Conservation (phyloP, 2,329 filamentous ascomycete species). For the Sporothrix globosa region DNA sequence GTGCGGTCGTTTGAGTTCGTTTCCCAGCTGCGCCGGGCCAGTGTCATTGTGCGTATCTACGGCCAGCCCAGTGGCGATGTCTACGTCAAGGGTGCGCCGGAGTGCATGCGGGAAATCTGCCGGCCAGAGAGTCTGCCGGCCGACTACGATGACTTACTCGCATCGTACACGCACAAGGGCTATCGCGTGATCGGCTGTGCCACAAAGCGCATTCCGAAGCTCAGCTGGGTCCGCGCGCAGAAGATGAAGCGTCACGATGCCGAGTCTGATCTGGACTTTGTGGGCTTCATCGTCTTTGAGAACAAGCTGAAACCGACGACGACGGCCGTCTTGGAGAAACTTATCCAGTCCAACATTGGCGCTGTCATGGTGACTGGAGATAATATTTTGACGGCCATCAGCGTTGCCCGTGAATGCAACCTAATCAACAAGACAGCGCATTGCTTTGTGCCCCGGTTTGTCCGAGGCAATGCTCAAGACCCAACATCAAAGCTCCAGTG, state of each 20-base stretch:
- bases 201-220: conserved; percentile 80
- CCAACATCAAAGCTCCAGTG: conserved; percentile 75
- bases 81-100: conserved; percentile 94
- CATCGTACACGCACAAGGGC: conserved; percentile 91
- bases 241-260: conserved; percentile 88
- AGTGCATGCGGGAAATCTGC: conserved; percentile 95
- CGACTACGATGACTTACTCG: conserved; percentile 87
- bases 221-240: conserved; percentile 92
- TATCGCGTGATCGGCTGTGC: conserved; percentile 97
- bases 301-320: conserved; percentile 96
- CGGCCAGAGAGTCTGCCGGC: conserved; percentile 77
- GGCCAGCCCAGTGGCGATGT: conserved; percentile 81
- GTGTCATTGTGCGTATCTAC: conserved; percentile 88
- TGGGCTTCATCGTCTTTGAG: conserved; percentile 97
- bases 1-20: conserved; percentile 93
- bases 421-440: conserved; percentile 79
- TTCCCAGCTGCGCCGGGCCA: conserved; percentile 86
- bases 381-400: conserved; percentile 96
- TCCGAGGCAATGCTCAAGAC: conserved; percentile 74
- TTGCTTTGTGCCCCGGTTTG: conserved; percentile 90
- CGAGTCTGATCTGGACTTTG: conserved; percentile 81
- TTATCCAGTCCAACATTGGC: conserved; percentile 80
- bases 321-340: conserved; percentile 76
- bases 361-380: conserved; percentile 97
- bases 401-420: conserved; percentile 86